Percentiles rank a stretch among this genome's conserved stretches.
Conservation (phyloP, 768 basidiomycete species). For the Dioszegia hungarica region DNA sequence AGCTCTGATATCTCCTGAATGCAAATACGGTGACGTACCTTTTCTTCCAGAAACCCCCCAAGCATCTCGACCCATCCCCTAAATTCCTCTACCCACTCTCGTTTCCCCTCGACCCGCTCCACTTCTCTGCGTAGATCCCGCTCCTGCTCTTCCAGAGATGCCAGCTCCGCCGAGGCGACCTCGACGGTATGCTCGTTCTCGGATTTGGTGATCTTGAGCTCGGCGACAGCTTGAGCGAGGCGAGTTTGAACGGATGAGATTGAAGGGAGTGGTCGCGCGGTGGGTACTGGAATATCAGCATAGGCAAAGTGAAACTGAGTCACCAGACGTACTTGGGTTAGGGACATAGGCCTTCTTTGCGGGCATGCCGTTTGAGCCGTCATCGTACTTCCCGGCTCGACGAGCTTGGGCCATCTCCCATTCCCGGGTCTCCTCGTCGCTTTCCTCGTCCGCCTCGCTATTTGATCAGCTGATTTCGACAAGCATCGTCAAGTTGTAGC, state of each 20-base stretch:
- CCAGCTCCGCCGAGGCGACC: constrained; percentile 41
- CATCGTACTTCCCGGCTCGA: constrained; percentile 41
- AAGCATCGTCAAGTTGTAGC: neutral
- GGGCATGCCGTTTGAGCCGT: constrained; percentile 14
- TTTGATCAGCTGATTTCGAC: neutral
- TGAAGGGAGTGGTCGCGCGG: constrained; percentile 47
- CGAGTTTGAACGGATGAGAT: constrained; percentile 45
- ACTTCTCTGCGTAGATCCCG: constrained; percentile 49
- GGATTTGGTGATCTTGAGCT: constrained; percentile 32
- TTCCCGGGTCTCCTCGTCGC: constrained; percentile 47
- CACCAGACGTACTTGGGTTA: constrained; percentile 45
- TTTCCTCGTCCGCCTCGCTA: constrained; percentile 49
- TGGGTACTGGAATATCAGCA: constrained; percentile 45
- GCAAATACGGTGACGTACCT: constrained; percentile 36
- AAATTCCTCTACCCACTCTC: constrained; percentile 52
- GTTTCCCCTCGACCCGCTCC: constrained; percentile 49
- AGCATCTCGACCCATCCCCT: constrained; percentile 51
- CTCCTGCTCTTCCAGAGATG: constrained; percentile 49
- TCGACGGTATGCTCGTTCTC: constrained; percentile 40
- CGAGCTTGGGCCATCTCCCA: constrained; percentile 51
- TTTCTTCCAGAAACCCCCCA: constrained; percentile 52
- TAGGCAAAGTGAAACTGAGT: neutral
- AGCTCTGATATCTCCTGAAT: neutral
- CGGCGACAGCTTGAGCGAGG: constrained; percentile 44
- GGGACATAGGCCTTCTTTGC: constrained; percentile 43